A percentile compares a stretch with the other conserved stretches of the same genome.
phyloP scores from a whole-genome alignment of 305 asterid species.

The Solanum hybrid region DNA sequence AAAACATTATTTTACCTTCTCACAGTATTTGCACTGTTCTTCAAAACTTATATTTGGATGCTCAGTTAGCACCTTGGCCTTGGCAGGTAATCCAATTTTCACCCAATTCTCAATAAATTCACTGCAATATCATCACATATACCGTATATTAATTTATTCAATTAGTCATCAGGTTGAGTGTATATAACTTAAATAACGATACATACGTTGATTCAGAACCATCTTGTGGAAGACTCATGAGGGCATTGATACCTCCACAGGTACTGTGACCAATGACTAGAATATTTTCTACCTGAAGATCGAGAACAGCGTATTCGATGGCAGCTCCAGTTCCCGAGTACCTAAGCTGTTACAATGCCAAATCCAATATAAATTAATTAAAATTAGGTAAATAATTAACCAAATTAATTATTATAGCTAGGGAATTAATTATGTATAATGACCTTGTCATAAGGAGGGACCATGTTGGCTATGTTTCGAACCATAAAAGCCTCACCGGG shows the following conservation, averaged over 20 bases:
- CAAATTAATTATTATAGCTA: neutral
- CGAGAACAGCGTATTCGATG: conserved; percentile 72
- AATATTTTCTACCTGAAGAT: conserved; percentile 67
- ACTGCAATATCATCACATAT: conserved; percentile 17
- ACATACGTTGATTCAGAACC: conserved; percentile 58
- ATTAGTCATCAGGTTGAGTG: no score
- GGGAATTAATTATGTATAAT: neutral
- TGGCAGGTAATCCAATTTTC: conserved; percentile 65
- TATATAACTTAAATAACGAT: neutral
- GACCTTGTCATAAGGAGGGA: conserved; percentile 84
- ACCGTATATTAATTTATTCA: neutral
- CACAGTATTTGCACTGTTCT: conserved; percentile 48
- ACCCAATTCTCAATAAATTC: conserved; percentile 95
- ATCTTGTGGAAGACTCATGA: conserved; percentile 62
- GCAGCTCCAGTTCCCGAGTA: conserved; percentile 77
- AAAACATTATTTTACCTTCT: conserved; percentile 38
- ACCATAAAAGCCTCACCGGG: conserved; percentile 88
- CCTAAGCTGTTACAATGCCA: conserved; percentile 35
- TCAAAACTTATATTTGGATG: conserved; percentile 19
- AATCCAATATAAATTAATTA: neutral
- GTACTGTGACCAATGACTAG: conserved; percentile 88
- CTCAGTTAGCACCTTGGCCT: conserved; percentile 45
- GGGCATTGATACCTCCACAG: conserved; percentile 90
- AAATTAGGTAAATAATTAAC: neutral
- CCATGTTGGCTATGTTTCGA: conserved; percentile 85